Evolutionary conservation across 2,329 filamentous ascomycete genomes (phyloP).

Genomic region (Alternaria gaisen): DNA sequence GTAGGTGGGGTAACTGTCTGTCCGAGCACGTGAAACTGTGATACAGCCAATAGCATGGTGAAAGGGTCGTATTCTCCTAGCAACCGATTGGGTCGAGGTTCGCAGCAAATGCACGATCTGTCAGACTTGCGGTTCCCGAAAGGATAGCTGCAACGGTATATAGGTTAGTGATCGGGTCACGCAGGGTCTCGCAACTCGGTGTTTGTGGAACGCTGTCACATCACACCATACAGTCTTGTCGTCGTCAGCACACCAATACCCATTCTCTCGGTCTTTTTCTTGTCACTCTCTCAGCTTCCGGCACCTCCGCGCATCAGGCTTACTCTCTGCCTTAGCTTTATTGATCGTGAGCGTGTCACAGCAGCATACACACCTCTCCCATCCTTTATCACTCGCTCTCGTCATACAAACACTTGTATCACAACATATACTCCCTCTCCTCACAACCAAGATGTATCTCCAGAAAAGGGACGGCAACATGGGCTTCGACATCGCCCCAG

Average conservation of each 20-base stretch:
- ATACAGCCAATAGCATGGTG: constrained; percentile 8
- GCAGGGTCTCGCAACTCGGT: not conserved
- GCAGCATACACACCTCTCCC: not conserved
- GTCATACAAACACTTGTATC: not conserved
- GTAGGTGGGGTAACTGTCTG: constrained; percentile 14
- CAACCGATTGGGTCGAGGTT: constrained; percentile 13
- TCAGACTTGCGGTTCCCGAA: constrained; percentile 8
- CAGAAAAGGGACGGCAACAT: constrained; percentile 36
- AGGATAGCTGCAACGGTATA: constrained; percentile 9
- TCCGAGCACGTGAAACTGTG: constrained; percentile 10
- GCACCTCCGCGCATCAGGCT: constrained; percentile 11
- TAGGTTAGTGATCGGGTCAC: not conserved
- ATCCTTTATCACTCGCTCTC: not conserved
- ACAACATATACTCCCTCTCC: not conserved
- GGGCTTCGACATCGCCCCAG: constrained; percentile 37
- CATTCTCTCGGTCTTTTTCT: constrained; percentile 11
- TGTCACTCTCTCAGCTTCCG: constrained; percentile 14
- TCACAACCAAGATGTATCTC: constrained; percentile 21
- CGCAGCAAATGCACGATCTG: constrained; percentile 12
- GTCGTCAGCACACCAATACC: constrained; percentile 12
- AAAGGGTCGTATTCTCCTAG: not conserved
- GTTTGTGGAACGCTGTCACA: constrained; percentile 8
- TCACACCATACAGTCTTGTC: constrained; percentile 9
- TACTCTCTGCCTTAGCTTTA: not conserved
- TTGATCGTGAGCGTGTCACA: not conserved